Conservation (phyloP, 2,329 filamentous ascomycete species). For the Aspergillus fumigatiaffinis region DNA sequence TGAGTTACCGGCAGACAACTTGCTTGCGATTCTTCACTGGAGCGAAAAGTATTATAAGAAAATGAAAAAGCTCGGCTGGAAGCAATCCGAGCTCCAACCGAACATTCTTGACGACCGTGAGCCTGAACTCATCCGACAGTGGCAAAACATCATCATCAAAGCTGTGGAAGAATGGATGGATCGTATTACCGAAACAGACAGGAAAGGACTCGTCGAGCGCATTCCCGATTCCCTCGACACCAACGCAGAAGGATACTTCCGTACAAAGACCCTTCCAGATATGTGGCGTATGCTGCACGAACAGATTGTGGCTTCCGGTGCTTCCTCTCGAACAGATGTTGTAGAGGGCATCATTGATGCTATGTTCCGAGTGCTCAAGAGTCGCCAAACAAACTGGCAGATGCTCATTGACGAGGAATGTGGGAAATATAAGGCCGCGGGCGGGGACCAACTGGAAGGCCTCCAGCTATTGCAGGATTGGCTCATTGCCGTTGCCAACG, state of each 20-base stretch:
- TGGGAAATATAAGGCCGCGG: conserved; percentile 60
- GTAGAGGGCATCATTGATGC: conserved; percentile 93
- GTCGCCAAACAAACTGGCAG: conserved; percentile 81
- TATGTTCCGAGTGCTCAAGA: conserved; percentile 84
- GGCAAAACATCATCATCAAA: conserved; percentile 90
- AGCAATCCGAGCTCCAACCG: conserved; percentile 70
- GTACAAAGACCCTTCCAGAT: conserved; percentile 85
- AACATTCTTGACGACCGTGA: conserved; percentile 90
- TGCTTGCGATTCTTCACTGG: conserved; percentile 91
- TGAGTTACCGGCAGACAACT: conserved; percentile 77
- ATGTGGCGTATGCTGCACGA: conserved; percentile 98
- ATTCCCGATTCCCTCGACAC: conserved; percentile 77
- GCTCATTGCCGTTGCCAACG: conserved; percentile 94
- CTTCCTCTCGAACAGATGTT: conserved; percentile 82
- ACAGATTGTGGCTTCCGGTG: conserved; percentile 79
- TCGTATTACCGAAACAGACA: conserved; percentile 79
- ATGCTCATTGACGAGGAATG: conserved; percentile 83
- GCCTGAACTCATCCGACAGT: conserved; percentile 85
- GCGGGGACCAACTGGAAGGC: conserved; percentile 56
- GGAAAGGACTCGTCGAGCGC: conserved; percentile 73
- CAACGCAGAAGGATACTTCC: conserved; percentile 85
- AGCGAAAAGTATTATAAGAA: conserved; percentile 94
- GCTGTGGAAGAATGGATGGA: conserved; percentile 98
- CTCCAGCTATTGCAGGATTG: conserved; percentile 77
- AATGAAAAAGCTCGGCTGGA: conserved; percentile 84